Base-by-base conservation (phyloP, 2,329 filamentous ascomycete species). In the Xylariaceae sp. region DNA sequence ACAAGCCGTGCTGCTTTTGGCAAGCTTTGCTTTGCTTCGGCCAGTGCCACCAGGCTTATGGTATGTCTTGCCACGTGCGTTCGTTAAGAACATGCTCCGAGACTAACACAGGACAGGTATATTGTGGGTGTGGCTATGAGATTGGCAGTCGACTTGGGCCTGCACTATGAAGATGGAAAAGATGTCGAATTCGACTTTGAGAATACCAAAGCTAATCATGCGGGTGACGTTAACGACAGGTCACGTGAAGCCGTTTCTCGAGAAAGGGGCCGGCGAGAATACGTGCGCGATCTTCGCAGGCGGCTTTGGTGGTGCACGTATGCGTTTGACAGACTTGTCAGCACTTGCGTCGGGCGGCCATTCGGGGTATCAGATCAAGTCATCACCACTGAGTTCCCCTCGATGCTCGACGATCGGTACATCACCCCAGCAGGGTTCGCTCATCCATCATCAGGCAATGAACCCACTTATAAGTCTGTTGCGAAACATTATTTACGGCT, bases 291-390 rank as follows among this genome's bases (percentile, higher is more conserved):
- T 66, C 78, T 96, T 55, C 83, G 90, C 45, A 80, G 92, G 49
- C 81, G 92, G 31, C 75, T 97, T 12, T 97, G 91, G 90, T 97
- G 94, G 92, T 96, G 90, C 71, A 91, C 91, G 1, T 97, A 97
- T 69, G 92, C 89, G 5, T 83, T 97, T 48, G 92, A 97, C 68
- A 82, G 92, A n/a, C 82, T 97, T 5, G 92, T 97, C 44, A 94
- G 90, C 62, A 91, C 90, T 18, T 96, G 91, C 60, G 92, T 97
- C 22, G 92, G 92, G 35, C 79, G 92, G 48, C 94, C 92, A 6
- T 95, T 96, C 62, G 91, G 92, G 30, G 90, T 97, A 55, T 91
- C 87, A n/a, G 94, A 97, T 71, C 89, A 95, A 66, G 89, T 95
- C 55, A 89, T 97, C 61, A 97, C 92, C 12, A 96, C 92, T 1